Evolutionary conservation across 1,284 basidiomycete species (phyloP).

Genomic region (Puccinia brachypodii): DNA sequence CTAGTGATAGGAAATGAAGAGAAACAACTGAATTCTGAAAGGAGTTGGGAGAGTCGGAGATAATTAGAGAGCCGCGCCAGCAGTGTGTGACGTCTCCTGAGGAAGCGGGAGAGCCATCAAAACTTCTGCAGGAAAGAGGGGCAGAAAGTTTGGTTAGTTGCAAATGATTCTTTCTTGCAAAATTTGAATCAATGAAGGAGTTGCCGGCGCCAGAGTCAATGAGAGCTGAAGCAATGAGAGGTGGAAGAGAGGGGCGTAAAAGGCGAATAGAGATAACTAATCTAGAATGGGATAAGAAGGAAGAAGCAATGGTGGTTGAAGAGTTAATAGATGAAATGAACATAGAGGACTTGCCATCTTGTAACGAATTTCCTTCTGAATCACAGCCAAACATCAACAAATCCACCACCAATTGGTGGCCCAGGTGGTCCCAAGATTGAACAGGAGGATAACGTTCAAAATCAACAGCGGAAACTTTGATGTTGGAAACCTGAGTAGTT

Average conservation of each 20-base stretch:
- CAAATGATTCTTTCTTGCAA: background rate
- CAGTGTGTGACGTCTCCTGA: background rate
- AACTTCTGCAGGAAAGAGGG: slow-evolving; percentile 2
- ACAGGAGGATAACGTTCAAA: background rate
- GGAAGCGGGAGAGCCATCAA: slow-evolving; percentile 12
- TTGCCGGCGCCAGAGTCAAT: background rate
- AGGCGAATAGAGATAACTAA: background rate
- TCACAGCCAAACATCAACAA: slow-evolving; percentile 12
- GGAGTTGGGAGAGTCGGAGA: background rate
- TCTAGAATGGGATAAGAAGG: background rate
- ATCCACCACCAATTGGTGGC: background rate
- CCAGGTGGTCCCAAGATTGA: slow-evolving; percentile 7
- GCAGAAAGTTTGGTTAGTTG: background rate
- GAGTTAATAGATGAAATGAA: background rate
- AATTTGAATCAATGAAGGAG: background rate
- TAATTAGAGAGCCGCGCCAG: background rate
- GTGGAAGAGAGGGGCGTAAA: too few relatives aligned
- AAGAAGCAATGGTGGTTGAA: background rate
- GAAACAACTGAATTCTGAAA: background rate
- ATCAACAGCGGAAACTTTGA: background rate
- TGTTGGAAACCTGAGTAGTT: background rate
- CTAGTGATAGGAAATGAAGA: background rate
- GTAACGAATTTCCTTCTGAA: background rate
- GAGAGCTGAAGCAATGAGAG: background rate
- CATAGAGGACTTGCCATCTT: background rate